Conservation (phyloP, 2,329 filamentous ascomycete genomes). For the Microdochium nivale region DNA sequence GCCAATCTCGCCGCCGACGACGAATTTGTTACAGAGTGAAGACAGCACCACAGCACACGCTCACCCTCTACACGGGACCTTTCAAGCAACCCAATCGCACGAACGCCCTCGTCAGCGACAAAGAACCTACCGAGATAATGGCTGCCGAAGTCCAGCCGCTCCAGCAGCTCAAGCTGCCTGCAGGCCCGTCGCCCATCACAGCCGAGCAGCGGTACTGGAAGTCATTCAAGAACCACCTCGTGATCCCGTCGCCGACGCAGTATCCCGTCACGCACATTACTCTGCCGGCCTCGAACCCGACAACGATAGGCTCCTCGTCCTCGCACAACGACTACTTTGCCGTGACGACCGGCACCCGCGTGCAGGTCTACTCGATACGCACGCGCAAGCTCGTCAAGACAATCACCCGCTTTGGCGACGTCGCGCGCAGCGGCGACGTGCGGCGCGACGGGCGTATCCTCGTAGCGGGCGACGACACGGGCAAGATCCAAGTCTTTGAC, state of each 20-base stretch:
- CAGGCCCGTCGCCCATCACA: conserved; percentile 73
- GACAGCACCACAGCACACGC: too few species aligned
- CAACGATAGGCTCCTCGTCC: conserved; percentile 31
- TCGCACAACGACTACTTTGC: conserved; percentile 68
- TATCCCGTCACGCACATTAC: conserved; percentile 89
- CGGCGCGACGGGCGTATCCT: conserved; percentile 81
- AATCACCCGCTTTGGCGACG: conserved; percentile 87
- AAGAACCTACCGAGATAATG: conserved; percentile 41
- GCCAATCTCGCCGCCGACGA: neutral
- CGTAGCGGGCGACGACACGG: conserved; percentile 84
- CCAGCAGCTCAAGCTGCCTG: conserved; percentile 72
- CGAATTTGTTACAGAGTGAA: neutral
- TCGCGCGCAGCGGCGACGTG: conserved; percentile 83
- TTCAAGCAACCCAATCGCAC: neutral
- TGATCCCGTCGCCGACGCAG: conserved; percentile 83
- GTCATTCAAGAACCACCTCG: conserved; percentile 83
- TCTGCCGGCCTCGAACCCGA: conserved; percentile 44
- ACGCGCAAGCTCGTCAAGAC: conserved; percentile 90
- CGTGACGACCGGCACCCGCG: conserved; percentile 85
- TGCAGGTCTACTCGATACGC: conserved; percentile 89
- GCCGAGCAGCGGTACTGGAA: conserved; percentile 96
- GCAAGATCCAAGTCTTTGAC: conserved; percentile 92
- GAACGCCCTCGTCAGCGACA: neutral
- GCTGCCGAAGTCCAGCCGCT: conserved; percentile 78
- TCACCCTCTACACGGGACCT: too few species aligned